Base-by-base conservation (phyloP, 805 yeast genomes). In the Candida caryicola region DNA sequence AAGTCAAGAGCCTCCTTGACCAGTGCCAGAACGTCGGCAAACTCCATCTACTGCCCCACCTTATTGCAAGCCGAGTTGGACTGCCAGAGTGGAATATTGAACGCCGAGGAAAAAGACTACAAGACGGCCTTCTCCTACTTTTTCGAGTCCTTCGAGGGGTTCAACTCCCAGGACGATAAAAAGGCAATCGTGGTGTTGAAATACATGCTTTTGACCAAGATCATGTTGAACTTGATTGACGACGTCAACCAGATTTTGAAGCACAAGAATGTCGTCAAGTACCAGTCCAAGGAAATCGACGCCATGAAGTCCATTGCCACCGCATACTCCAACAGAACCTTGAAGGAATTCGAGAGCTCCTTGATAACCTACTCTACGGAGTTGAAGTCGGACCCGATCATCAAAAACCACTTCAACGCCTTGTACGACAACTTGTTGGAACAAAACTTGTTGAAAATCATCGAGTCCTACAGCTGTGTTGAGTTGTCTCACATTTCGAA, bases 21-120 rank as follows among this genome's bases (percentile, higher is more conserved):
- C 2, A 82, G 95, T 33, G 96, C 99, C 2, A 79, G 98, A 62
- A 93, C 99, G 0, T 84, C 95, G 2, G 99, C 99, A n/a, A 95
- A 93, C 61, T 77, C 97, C 16, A 87, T 93, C 36, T 95, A 90
- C 68, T 86, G 96, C 54, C 95, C 98, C 7, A 85, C 97, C n/a
- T 70, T 81, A 36, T 75, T 84, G 51, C 96, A 93, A 65, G 98
- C 98, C 1, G 95, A 89, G 57, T 75, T 93, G 39, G 99, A 93
- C 60, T 77, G 87, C 66, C 89, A 91, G 82, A 82, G 95, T 58
- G 99, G 99, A 51, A 81, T 91, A 39, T 74, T 93, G 46, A 95
- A 91, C 66, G 95, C 97, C 27, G 97, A 93, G 64, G 98, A 93
- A 54, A 86, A 86, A 60, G 99, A 93, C 62, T 95, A 86, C 68